Base-by-base conservation (phyloP, 164 flowering plant species). In the Umbilicus rupestris region DNA sequence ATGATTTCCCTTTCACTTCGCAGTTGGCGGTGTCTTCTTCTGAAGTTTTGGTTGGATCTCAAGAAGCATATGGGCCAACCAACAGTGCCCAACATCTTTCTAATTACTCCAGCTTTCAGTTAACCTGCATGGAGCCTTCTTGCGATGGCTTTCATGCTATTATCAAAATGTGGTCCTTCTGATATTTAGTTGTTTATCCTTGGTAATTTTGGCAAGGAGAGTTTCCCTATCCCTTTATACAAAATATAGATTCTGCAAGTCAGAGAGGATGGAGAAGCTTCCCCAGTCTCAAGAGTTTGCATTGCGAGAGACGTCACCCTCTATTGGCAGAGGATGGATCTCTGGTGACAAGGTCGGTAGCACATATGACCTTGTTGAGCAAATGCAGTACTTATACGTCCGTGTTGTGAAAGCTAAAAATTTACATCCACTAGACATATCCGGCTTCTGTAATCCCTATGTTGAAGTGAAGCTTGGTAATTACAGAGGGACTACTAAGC, bases 361-460 rank as follows among this genome's bases (percentile, higher is more conserved):
- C 80, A 84, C 98, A 58, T 83, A 89, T 81, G 97, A 92, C 73
- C 90, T 92, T 5, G 97, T 92, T 16, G 96, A 92, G 79, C 94
- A 88, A 65, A 89, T 86, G 92, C 88, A 85, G 22, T 89, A 87
- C 70, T 81, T 89, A 0, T 89, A 84, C 64, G 92, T 89, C n/a
- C 83, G 86, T 14, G 88, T 87, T 14, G 90, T 84, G 26, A 89
- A 89, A 70, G 96, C 92, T 4, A 87, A 78, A 68, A 90, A 87
- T 20, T 73, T 89, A 37, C 89, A 92, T 0, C 75, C 68, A 16
- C 87, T 82, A 49, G 90, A 87, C 70, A 80, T 84, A 0, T 75
- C 96, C 0, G 92, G 92, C 14, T 74, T 86, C 45, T 81, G 87
- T 73, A 92, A 89, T 66, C 96, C 96, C 8, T 89, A 85, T 77